These are phyloP conservation scores for Amanita jacksonii DNA, from an alignment of 768 basidiomycete genomes.

Conservation along the genomic window DNA sequence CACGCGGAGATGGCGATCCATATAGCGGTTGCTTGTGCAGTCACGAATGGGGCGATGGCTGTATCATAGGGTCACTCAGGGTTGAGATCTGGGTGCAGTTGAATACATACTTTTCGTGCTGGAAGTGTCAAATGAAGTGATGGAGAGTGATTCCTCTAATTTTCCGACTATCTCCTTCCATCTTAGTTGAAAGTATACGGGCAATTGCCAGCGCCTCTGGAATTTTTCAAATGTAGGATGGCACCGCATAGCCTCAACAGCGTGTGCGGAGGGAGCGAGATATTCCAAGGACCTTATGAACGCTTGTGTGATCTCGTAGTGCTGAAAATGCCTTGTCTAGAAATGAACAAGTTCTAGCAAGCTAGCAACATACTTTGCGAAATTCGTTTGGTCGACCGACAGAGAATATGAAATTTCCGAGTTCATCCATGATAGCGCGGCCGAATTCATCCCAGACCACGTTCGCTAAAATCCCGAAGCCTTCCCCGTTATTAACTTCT, in stretches of 20 bases:
- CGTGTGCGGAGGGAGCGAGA: slow-evolving; percentile 64
- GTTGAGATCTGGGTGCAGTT: not conserved
- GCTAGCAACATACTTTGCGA: slow-evolving; percentile 49
- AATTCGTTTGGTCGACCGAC: slow-evolving; percentile 88
- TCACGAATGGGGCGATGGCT: slow-evolving; percentile 36
- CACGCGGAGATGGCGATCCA: slow-evolving; percentile 70
- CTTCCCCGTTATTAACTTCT: slow-evolving; percentile 18
- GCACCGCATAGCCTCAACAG: slow-evolving; percentile 61
- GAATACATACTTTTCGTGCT: slow-evolving; percentile 29
- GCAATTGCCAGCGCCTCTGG: slow-evolving; percentile 87
- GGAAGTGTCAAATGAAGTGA: slow-evolving; percentile 30
- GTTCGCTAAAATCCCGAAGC: slow-evolving; percentile 80
- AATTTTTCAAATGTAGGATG: slow-evolving; percentile 68
- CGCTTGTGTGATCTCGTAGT: slow-evolving; percentile 74
- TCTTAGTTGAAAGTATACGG: slow-evolving; percentile 92
- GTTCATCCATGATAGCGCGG: slow-evolving; percentile 70
- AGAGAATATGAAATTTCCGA: slow-evolving; percentile 81
- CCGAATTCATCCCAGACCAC: slow-evolving; percentile 87
- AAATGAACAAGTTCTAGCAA: slow-evolving; percentile 4
- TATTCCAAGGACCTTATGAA: slow-evolving; percentile 80
- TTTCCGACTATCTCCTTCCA: slow-evolving; percentile 88
- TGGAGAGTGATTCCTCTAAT: slow-evolving; percentile 59
- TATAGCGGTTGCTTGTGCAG: slow-evolving; percentile 53
- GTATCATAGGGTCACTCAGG: slow-evolving; percentile 11
- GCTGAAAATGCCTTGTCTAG: slow-evolving; percentile 31